phyloP scores from a whole-genome alignment of 2,329 filamentous ascomycete genomes.

The Penicillium olsonii region DNA sequence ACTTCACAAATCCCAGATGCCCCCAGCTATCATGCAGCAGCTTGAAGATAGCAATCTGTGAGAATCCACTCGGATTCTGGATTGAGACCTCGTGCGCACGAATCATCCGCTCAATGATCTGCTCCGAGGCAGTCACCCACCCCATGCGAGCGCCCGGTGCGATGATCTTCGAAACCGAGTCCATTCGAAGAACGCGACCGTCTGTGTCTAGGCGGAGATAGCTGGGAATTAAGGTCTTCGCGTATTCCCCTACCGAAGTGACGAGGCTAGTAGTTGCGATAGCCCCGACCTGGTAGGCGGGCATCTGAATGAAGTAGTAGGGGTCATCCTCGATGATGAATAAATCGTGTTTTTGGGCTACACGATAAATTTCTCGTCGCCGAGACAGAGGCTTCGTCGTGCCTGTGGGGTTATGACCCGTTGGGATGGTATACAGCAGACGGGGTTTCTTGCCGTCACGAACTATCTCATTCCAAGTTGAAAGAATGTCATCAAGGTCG shows the following conservation, averaged over 20 bases:
- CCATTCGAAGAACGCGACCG: conserved; percentile 79
- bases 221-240: not conserved
- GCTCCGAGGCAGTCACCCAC: conserved; percentile 80
- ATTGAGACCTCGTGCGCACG: conserved; percentile 75
- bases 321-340: conserved; percentile 84
- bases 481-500: not conserved
- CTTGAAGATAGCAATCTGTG: conserved; percentile 77
- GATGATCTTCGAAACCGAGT: conserved; percentile 84
- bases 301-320: conserved; percentile 78
- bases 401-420: conserved; percentile 81
- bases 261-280: not conserved
- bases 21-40: conserved; percentile 58
- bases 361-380: conserved; percentile 66
- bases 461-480: not conserved
- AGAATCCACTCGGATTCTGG: conserved; percentile 76
- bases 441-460: conserved; percentile 58
- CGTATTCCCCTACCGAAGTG: not conserved
- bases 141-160: conserved; percentile 73
- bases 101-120: conserved; percentile 74
- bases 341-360: conserved; percentile 75
- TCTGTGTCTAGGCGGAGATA: conserved; percentile 74
- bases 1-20: conserved; percentile 3
- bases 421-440: conserved; percentile 66
- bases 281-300: no score
- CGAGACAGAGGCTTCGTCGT: conserved; percentile 68